Conservation (phyloP, 2,329 filamentous ascomycete genomes). For the Claviceps quebecensis region DNA sequence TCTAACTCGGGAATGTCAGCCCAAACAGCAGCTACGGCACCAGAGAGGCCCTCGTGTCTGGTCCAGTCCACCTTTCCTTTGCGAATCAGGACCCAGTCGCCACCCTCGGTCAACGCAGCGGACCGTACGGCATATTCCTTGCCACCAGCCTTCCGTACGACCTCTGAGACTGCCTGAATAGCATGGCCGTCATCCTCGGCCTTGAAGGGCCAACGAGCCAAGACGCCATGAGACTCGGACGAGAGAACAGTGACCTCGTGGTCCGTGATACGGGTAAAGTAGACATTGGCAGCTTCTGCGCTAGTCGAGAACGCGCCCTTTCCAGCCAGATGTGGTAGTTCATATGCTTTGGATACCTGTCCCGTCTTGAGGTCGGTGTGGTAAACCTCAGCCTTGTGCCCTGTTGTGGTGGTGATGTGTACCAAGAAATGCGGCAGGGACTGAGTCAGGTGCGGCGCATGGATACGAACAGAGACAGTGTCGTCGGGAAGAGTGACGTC, state of each 20-base stretch:
- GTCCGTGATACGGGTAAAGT: constrained; percentile 70
- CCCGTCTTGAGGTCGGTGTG: constrained; percentile 62
- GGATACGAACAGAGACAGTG: constrained; percentile 45
- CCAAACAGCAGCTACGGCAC: constrained; percentile 66
- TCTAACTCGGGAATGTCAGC: constrained; percentile 62
- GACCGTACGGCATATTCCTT: constrained; percentile 64
- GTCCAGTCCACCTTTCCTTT: constrained; percentile 74
- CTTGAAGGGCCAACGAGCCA: constrained; percentile 59
- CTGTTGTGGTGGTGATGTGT: constrained; percentile 55
- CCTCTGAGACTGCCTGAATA: constrained; percentile 64
- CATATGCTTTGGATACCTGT: constrained; percentile 63
- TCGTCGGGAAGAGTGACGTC: constrained; percentile 36
- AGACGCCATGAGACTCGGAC: constrained; percentile 59
- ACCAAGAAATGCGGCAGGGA: constrained; percentile 74
- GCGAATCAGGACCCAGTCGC: constrained; percentile 71
- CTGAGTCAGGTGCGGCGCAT: constrained; percentile 59
- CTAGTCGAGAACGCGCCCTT: constrained; percentile 66
- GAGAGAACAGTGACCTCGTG: constrained; percentile 62
- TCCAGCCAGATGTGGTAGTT: constrained; percentile 56
- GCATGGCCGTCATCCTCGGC: constrained; percentile 28
- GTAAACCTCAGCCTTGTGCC: constrained; percentile 75
- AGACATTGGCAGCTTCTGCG: constrained; percentile 66
- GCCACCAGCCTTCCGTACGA: constrained; percentile 53
- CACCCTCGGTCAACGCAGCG: constrained; percentile 50
- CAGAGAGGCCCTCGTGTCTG: constrained; percentile 69